These are phyloP conservation scores for Penicillium daleae DNA, from an alignment of 495 filamentous ascomycete species.

Conservation along the genomic window DNA sequence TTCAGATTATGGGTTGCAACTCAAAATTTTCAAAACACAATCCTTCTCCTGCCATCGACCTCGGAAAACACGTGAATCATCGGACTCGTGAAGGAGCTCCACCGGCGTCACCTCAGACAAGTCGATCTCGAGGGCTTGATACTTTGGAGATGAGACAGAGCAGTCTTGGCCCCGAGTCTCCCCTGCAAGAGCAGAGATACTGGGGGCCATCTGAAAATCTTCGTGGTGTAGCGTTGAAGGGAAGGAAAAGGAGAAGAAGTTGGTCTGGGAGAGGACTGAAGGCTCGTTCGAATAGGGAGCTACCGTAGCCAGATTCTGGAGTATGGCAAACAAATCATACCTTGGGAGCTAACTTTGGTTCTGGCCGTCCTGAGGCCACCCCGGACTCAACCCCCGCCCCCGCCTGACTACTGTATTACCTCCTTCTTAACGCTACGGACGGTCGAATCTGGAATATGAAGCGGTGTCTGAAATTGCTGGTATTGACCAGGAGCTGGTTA, in stretches of 20 bases:
- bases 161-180: not conserved
- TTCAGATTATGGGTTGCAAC: not conserved
- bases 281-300: not conserved
- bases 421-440: too few species aligned
- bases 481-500: too few species aligned
- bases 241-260: not conserved
- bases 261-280: not conserved
- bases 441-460: too few species aligned
- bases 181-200: not conserved
- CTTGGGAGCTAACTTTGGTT: too few species aligned
- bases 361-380: too few species aligned
- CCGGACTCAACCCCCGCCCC: too few species aligned
- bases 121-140: not conserved
- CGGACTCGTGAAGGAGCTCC: not conserved
- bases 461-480: too few species aligned
- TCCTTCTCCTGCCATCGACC: not conserved
- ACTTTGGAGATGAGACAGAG: not conserved
- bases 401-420: too few species aligned
- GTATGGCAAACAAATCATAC: not conserved
- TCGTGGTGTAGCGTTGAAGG: not conserved
- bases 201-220: not conserved
- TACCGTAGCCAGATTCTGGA: not conserved
- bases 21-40: not conserved
- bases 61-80: not conserved
- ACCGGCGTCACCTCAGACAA: not conserved